phyloP scores from a whole-genome alignment of 2,329 filamentous ascomycete genomes.

The Periconia digitata region DNA sequence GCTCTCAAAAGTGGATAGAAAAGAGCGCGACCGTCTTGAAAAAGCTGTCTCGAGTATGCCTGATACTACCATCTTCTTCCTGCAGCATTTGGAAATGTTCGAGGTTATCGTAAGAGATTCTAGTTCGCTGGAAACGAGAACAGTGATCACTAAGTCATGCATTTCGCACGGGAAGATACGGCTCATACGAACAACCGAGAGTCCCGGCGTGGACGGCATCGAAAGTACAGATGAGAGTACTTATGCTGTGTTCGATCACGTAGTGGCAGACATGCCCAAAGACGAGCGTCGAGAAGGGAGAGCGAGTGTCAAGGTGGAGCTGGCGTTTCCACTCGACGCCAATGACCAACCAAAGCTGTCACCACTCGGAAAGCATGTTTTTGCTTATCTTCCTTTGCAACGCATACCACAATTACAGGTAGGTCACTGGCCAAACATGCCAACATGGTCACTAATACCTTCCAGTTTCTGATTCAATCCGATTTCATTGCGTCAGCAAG shows the following conservation, averaged over 20 bases:
- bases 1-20: conserved; percentile 1
- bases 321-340: conserved; percentile 25
- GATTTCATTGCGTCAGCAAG: conserved; percentile 28
- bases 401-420: conserved; percentile 19
- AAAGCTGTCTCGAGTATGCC: conserved; percentile 13
- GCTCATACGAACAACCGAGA: neutral
- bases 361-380: conserved; percentile 16
- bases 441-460: neutral
- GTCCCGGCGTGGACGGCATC: neutral
- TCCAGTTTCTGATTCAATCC: conserved; percentile 31
- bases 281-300: conserved; percentile 13
- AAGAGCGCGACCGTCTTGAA: conserved; percentile 6
- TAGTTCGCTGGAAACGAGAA: neutral
- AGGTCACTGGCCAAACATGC: neutral
- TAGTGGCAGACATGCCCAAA: conserved; percentile 8
- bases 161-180: too few species aligned
- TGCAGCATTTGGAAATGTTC: conserved; percentile 11
- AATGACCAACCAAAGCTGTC: conserved; percentile 17
- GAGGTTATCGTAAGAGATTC: conserved; percentile 1
- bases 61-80: conserved; percentile 15
- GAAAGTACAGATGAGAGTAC: conserved; percentile 1
- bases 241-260: conserved; percentile 5
- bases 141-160: neutral
- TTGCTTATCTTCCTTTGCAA: conserved; percentile 23
- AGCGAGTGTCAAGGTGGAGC: conserved; percentile 7